Evolutionary conservation across 2,329 filamentous ascomycete species (phyloP).

Genomic region (Cercospora citrullina): DNA sequence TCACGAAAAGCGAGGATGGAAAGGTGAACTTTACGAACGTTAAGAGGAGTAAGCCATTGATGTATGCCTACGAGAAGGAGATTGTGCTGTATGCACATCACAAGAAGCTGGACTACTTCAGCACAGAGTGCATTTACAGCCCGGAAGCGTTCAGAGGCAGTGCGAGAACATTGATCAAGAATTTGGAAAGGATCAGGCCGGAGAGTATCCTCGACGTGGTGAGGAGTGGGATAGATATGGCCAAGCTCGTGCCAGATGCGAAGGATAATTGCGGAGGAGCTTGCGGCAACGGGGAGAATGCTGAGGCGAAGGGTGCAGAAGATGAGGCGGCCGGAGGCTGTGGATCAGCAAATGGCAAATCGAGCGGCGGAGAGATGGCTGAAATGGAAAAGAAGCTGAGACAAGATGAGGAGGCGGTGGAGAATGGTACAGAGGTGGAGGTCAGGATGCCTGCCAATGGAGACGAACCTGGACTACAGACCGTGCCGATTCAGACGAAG

Average conservation of each 20-base stretch:
- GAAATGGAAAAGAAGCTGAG: conserved; percentile 74
- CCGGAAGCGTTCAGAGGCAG: conserved; percentile 95
- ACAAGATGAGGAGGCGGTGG: conserved; percentile 61
- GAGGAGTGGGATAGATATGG: conserved; percentile 94
- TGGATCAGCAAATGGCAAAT: conserved; percentile 67
- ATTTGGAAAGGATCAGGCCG: conserved; percentile 85
- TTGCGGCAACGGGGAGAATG: conserved; percentile 40
- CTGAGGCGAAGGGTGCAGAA: conserved; percentile 40
- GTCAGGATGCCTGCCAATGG: conserved; percentile 46
- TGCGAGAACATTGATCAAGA: conserved; percentile 89
- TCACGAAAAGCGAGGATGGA: conserved; percentile 19
- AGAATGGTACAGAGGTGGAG: conserved; percentile 62
- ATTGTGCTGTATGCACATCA: conserved; percentile 97
- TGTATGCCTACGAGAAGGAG: conserved; percentile 98
- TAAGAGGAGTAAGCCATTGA: conserved; percentile 92
- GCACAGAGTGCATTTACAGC: conserved; percentile 96
- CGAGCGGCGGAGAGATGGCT: conserved; percentile 74
- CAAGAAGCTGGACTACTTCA: conserved; percentile 96
- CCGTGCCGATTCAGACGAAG: conserved; percentile 36
- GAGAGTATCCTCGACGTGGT: conserved; percentile 96
- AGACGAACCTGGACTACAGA: conserved; percentile 9
- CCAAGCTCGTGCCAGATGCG: conserved; percentile 69
- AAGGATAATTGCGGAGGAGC: conserved; percentile 53
- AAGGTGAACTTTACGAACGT: conserved; percentile 71
- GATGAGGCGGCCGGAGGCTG: conserved; percentile 71